phyloP scores from a whole-genome alignment of 2,329 filamentous ascomycete genomes.

The Calycina marina region DNA sequence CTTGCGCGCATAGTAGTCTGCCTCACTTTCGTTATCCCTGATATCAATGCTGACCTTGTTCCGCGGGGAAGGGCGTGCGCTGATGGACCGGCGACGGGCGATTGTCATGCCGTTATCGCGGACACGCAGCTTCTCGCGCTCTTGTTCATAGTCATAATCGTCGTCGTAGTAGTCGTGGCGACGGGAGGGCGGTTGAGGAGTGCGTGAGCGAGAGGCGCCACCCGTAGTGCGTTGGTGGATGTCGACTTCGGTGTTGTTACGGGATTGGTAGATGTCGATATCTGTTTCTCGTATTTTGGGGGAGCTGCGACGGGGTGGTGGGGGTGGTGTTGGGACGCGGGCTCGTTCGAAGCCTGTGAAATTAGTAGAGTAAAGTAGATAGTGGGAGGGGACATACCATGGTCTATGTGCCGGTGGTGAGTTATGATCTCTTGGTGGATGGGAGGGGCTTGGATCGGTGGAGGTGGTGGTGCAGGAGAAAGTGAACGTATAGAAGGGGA shows the following conservation, averaged over 20 bases:
- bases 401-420: constrained; percentile 66
- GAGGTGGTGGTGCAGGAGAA: constrained; percentile 27
- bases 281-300: constrained; percentile 32
- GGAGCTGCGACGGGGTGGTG: constrained; percentile 7
- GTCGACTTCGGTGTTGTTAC: constrained; percentile 41
- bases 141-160: constrained; percentile 46
- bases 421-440: constrained; percentile 84
- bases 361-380: constrained; percentile 1
- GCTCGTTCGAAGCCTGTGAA: constrained; percentile 19
- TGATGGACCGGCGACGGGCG: constrained; percentile 14
- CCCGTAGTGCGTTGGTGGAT: constrained; percentile 23
- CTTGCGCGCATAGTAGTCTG: constrained; percentile 51
- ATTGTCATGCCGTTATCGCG: constrained; percentile 24
- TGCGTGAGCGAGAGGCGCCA: constrained; percentile 8
- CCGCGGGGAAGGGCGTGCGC: constrained; percentile 14
- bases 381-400: constrained; percentile 37
- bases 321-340: constrained; percentile 7
- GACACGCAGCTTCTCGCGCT: constrained; percentile 17
- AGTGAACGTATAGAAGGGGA: constrained; percentile 11
- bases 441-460: constrained; percentile 53
- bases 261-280: constrained; percentile 44
- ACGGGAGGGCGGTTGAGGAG: constrained; percentile 6
- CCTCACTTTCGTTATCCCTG: constrained; percentile 31
- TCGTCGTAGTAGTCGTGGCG: constrained; percentile 40
- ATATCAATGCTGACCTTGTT: constrained; percentile 15